Conservation (phyloP, 495 filamentous ascomycete species). For the Penicillium crystallinum region DNA sequence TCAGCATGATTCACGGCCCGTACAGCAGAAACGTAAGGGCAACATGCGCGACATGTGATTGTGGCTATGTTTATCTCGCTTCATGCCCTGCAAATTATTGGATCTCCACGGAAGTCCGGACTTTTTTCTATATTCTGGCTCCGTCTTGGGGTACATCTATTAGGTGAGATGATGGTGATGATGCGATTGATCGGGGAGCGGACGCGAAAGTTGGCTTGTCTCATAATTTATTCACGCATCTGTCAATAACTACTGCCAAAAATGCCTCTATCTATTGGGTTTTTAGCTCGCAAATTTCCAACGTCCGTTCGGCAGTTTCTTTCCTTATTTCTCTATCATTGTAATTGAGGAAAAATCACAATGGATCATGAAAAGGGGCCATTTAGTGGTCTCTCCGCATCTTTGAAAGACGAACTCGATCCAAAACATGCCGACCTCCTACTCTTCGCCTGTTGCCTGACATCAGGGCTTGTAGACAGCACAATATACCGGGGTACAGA, state of each 20-base stretch:
- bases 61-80: background rate
- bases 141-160: slow-evolving; percentile 4
- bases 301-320: background rate
- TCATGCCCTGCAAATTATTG: background rate
- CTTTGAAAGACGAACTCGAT: slow-evolving; percentile 30
- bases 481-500: slow-evolving; percentile 43
- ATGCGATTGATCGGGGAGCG: background rate
- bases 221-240: background rate
- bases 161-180: background rate
- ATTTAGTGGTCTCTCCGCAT: slow-evolving; percentile 8
- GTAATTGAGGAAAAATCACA: background rate
- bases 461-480: slow-evolving; percentile 47
- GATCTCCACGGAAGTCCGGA: background rate
- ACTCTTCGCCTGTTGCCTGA: slow-evolving; percentile 45
- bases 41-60: slow-evolving; percentile 2
- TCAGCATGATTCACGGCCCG: background rate
- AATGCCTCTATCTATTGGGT: background rate
- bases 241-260: background rate
- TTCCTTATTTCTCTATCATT: background rate
- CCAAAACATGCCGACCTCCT: slow-evolving; percentile 37
- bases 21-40: background rate
- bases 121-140: background rate
- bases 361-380: slow-evolving; percentile 7
- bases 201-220: background rate
- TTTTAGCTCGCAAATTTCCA: background rate